Base-by-base conservation (phyloP, 768 basidiomycete species). In the Gloeopeniophorella convolvens region DNA sequence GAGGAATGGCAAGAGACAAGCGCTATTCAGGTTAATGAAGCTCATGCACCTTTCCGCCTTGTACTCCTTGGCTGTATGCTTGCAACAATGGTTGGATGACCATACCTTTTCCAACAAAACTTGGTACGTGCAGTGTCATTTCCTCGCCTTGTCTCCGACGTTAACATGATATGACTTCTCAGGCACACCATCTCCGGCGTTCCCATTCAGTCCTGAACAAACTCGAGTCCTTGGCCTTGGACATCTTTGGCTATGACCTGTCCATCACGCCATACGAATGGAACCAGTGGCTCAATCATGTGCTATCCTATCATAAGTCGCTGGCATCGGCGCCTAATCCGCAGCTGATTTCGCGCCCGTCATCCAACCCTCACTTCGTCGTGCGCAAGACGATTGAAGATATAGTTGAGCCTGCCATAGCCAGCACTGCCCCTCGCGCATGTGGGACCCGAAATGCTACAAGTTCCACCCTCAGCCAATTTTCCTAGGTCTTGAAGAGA, bases 61-160 rank as follows among this genome's bases (percentile, higher is more conserved):
- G 72, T 89, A 50, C 76, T 90, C 20, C 72, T 90, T 20, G 88
- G 88, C 16, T 88, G 81, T 55, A 89, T 90, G 86, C 70, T 90
- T 28, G 85, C 87, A 16, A 89, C 89, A 90, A 67, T 89, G 88
- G 88, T 62, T 90, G 56, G 87, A 89, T 56, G 88, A 90, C 59
- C 88, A 90, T 60, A 89, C 88, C 0, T 90, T 89, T 66, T 89
- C 86, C 33, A 89, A 89, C 68, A 89, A 88, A 70, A 90, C 88
- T 46, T 90, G 88, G 88, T 88, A 64, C 52, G 80, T 63, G 24
- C 31, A 10, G 7, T 7, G n/a, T 32, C 4, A 31, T 3, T 26
- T 40, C 4, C 4, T 11, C 40, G 0, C 18, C 13, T 24, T 6
- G 9, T 46, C 39, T 35, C 20, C 4, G 10, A 9, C 21, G 7